Conservation (phyloP, 176 grass and related monocot genomes). For the Zoysia japonica region DNA sequence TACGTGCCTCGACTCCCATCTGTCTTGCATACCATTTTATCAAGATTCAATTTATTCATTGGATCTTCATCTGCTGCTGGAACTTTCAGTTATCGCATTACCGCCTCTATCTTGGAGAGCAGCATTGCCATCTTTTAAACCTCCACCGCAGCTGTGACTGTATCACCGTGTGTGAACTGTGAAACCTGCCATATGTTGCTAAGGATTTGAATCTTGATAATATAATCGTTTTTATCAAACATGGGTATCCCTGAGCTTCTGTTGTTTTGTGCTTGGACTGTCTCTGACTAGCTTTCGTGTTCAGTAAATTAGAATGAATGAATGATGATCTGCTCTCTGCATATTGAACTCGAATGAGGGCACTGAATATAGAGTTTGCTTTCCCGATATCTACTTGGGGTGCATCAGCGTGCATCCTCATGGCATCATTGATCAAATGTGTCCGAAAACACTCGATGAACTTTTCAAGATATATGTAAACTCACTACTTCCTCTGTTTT, state of each 20-base stretch:
- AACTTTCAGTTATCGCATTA: conserved; percentile 16
- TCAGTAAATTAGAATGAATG: too few species aligned
- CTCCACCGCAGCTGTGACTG: conserved; percentile 7
- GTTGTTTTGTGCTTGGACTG: background rate
- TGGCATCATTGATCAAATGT: background rate
- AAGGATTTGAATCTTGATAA: background rate
- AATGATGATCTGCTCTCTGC: background rate
- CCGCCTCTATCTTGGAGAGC: background rate
- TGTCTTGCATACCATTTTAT: background rate
- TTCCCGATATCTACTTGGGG: background rate
- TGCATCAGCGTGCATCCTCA: background rate
- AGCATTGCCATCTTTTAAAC: background rate
- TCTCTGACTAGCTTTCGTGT: background rate
- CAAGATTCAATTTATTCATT: conserved; percentile 44
- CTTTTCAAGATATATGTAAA: too few species aligned
- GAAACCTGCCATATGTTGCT: background rate
- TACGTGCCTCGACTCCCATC: background rate
- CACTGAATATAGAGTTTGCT: background rate
- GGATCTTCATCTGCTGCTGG: conserved; percentile 4
- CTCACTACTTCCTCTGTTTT: too few species aligned
- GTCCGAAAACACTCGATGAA: background rate
- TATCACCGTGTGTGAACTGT: conserved; percentile 8
- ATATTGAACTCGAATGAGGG: background rate
- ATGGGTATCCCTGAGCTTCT: background rate
- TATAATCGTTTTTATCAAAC: background rate